phyloP scores from a whole-genome alignment of 176 grass and related monocot species.

The Cenchrus purpureus region DNA sequence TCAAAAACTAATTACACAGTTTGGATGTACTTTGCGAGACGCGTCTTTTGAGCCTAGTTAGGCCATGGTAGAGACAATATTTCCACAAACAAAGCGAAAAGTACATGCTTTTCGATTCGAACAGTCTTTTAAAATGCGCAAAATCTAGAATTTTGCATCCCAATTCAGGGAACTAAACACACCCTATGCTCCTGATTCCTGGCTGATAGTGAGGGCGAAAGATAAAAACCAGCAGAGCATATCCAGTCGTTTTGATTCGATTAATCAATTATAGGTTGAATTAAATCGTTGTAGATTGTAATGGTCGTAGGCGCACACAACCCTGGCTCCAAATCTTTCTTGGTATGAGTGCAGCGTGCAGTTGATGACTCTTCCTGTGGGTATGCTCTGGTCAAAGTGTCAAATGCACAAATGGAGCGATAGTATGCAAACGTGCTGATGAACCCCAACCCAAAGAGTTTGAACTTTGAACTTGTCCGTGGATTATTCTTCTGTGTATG shows the following conservation, averaged over 20 bases:
- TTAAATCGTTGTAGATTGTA: slow-evolving; percentile 10
- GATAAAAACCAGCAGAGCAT: not conserved
- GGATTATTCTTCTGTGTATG: not conserved
- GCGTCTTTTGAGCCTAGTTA: too few relatives aligned
- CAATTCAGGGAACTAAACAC: too few relatives aligned
- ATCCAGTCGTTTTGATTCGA: not conserved
- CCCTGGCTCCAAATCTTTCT: slow-evolving; percentile 28
- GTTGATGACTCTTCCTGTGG: not conserved
- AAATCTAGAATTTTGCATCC: too few relatives aligned
- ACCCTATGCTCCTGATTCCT: not conserved
- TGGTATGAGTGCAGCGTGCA: slow-evolving; percentile 6
- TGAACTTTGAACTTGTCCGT: not conserved
- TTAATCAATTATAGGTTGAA: not conserved
- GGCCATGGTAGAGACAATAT: too few relatives aligned
- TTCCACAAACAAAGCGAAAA: too few relatives aligned
- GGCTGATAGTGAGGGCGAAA: not conserved
- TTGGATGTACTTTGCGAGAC: too few relatives aligned
- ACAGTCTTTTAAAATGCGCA: too few relatives aligned
- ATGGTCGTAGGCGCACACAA: not conserved
- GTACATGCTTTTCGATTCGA: too few relatives aligned
- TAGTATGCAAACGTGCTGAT: slow-evolving; percentile 7
- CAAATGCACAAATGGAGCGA: slow-evolving; percentile 10
- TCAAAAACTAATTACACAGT: too few relatives aligned
- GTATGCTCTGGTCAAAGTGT: slow-evolving; percentile 27
- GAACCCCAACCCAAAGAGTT: not conserved